Evolutionary conservation across 2,329 filamentous ascomycete genomes (phyloP), one percentile per base, ranked within the genome.

Genomic region (Aspergillus ustus): DNA sequence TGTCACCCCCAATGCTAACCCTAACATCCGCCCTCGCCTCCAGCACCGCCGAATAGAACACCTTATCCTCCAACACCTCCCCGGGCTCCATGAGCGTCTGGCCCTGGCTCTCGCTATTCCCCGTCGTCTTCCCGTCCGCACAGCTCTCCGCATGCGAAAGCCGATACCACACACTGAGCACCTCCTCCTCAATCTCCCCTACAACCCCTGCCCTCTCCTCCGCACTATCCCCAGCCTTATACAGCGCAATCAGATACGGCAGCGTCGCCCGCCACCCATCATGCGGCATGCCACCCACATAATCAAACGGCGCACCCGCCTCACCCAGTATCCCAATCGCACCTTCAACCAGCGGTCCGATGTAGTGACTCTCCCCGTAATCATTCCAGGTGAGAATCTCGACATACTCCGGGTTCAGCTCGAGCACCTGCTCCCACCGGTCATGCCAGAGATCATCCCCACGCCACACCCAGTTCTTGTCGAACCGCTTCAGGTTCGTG

Each of bases 381-480:
- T 88, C 86, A 65, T 87, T 87, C 84, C 85, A 87, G 8, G 84
- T 84, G 44, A 87, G 79, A 54, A 87, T 84, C 72, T 83, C 78
- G 40, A 87, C 80, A 51, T 82, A 83, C 25, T 82, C 78, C 0
- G 86, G 84, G 58, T 80, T 69, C 0, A 87, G 61, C 1, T 80
- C 74, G 22, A 85, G 67, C 1, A 84, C 79, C 62, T 87, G 79
- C 53, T 81, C 73, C 87, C 87, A 89, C 8, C 87, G 82, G 53
- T 85, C 76, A 61, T 80, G 82, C 86, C 87, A 90, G 13, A 89
- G 75, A 50, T 82, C 78, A 62, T 89, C 87, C 3, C 84, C 84
- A 45, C 81, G 80, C 79, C 84, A 89, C 5, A 88, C 77, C 86
- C 87, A 89, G 71, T 87, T 87, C 74, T 89, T 89, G 53, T 77